Evolutionary conservation across 1,284 basidiomycete genomes (phyloP).

Genomic region (Cryptococcus sp.): DNA sequence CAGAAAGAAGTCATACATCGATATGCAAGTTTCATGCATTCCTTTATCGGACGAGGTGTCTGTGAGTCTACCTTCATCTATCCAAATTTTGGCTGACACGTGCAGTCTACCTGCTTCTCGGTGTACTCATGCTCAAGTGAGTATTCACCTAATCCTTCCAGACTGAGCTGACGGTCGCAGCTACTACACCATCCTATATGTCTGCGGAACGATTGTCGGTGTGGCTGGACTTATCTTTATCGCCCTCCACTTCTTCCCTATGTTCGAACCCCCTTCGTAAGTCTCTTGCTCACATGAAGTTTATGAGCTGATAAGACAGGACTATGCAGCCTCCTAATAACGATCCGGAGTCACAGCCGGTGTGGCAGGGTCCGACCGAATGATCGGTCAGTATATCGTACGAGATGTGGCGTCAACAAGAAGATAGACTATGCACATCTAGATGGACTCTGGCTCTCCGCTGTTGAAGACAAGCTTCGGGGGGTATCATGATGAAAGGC

Average conservation of each 20-base stretch:
- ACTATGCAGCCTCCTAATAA: constrained; percentile 19
- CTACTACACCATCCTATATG: constrained; percentile 46
- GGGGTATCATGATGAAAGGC: not conserved
- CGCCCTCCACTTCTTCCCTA: constrained; percentile 40
- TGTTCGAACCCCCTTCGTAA: constrained; percentile 45
- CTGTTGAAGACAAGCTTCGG: too few relatives aligned
- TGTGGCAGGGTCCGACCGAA: constrained; percentile 22
- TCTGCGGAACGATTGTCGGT: constrained; percentile 43
- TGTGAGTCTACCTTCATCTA: constrained; percentile 33
- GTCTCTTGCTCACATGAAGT: constrained; percentile 7
- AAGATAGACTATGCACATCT: too few relatives aligned
- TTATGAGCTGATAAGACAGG: constrained; percentile 1
- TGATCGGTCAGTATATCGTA: not conserved
- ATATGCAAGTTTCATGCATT: constrained; percentile 49
- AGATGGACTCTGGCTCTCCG: too few relatives aligned
- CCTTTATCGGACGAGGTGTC: constrained; percentile 47
- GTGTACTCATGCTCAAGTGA: constrained; percentile 47
- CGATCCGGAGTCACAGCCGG: constrained; percentile 19
- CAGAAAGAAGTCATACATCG: constrained; percentile 42
- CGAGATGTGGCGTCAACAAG: too few relatives aligned
- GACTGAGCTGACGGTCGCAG: constrained; percentile 12
- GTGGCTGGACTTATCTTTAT: constrained; percentile 41
- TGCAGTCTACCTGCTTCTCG: constrained; percentile 47
- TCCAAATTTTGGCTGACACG: not conserved
- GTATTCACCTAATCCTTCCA: constrained; percentile 3